Conservation (phyloP, 768 basidiomycete genomes). For the Pulveroboletus sp. region DNA sequence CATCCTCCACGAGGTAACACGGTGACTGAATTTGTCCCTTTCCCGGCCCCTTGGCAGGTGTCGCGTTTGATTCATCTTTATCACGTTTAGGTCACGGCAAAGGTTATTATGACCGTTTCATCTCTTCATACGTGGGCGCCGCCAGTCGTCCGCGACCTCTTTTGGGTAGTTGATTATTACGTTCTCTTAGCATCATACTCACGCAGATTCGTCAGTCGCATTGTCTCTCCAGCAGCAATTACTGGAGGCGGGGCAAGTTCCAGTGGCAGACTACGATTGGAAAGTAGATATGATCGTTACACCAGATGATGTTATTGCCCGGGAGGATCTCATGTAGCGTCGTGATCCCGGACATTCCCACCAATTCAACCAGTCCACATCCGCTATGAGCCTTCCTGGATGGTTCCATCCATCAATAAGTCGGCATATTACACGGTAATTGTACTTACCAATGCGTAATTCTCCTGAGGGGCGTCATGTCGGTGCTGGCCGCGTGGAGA, state of each 20-base stretch:
- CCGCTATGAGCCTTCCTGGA: conserved; percentile 19
- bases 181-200: conserved; percentile 8
- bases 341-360: not conserved
- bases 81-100: conserved; percentile 78
- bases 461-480: conserved; percentile 15
- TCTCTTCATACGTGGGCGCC: conserved; percentile 46
- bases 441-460: conserved; percentile 23
- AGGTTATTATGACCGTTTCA: conserved; percentile 77
- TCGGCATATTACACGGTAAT: conserved; percentile 17
- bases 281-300: conserved; percentile 59
- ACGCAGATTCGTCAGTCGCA: conserved; percentile 44
- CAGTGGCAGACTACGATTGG: conserved; percentile 56
- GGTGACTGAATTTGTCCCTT: conserved; percentile 4
- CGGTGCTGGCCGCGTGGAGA: conserved; percentile 28
- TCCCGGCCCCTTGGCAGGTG: conserved; percentile 39
- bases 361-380: conserved; percentile 21
- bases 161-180: conserved; percentile 44
- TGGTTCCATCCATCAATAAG: conserved; percentile 8
- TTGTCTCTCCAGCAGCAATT: conserved; percentile 62
- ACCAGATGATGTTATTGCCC: conserved; percentile 35
- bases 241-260: conserved; percentile 46
- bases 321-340: conserved; percentile 20
- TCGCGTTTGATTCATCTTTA: conserved; percentile 67
- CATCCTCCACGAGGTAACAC: conserved; percentile 7
- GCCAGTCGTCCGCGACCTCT: conserved; percentile 45